A percentile compares a stretch with the other conserved stretches of the same genome.
phyloP scores from a whole-genome alignment of 345 rosid genomes.

The Camelina neglecta region DNA sequence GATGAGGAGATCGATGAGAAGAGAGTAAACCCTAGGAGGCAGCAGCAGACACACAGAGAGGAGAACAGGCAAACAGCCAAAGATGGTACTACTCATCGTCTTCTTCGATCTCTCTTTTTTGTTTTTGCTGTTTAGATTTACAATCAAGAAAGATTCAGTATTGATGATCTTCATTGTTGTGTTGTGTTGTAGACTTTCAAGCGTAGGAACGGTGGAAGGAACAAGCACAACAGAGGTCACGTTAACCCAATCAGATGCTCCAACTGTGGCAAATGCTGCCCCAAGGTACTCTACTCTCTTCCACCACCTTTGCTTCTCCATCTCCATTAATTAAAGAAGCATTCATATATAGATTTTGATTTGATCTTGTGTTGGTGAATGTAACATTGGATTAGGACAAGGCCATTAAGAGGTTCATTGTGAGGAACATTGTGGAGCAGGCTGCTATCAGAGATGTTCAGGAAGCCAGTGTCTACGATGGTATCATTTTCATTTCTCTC shows the following conservation, averaged over 20 bases:
- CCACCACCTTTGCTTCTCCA: neutral
- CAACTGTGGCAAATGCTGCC: conserved; percentile 97
- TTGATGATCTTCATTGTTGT: neutral
- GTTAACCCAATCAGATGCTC: conserved; percentile 93
- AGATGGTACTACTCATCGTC: conserved; percentile 11
- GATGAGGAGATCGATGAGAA: neutral
- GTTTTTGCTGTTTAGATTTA: neutral
- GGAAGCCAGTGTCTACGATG: conserved; percentile 83
- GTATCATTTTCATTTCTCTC: conserved; percentile 36
- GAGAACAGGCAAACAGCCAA: no score
- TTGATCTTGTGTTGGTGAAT: neutral
- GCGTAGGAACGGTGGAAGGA: conserved; percentile 96
- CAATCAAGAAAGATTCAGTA: conserved; percentile 16
- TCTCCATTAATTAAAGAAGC: neutral
- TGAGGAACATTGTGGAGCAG: conserved; percentile 94
- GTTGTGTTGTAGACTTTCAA: conserved; percentile 72
- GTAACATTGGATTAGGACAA: conserved; percentile 57
- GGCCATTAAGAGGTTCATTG: conserved; percentile 84
- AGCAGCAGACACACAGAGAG: conserved; percentile 10
- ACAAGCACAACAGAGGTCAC: conserved; percentile 97
- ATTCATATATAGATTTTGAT: neutral
- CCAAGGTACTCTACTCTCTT: conserved; percentile 55
- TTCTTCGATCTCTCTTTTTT: neutral
- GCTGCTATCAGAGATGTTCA: conserved; percentile 96
- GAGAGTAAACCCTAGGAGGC: conserved; percentile 15